Base-by-base conservation (phyloP, 1,139 yeast genomes). In the Yamadazyma trypodendri region DNA sequence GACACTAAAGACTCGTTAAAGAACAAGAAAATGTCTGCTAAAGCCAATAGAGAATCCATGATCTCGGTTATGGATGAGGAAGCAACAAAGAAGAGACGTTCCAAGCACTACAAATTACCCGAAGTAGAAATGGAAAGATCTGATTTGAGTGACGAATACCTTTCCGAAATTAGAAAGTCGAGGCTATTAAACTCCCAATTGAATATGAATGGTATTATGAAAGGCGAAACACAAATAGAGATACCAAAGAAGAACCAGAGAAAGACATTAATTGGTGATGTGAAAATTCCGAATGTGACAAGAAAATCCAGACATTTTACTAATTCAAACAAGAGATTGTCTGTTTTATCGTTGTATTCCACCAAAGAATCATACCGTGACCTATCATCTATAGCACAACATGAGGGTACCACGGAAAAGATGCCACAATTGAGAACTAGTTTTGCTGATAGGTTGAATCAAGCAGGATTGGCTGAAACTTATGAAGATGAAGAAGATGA, bases 331-430 rank as follows among this genome's bases (percentile, higher is more conserved):
- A 83, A 81, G 60, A 72, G 92, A 51, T 65, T 82, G 35, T 81
- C 88, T 15, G 84, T 83, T 9, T 60, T 84, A 37, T 81, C 89
- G 1, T 65, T 82, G 61, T 80, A 81, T 49, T 82, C 89, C 1
- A 79, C 89, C 3, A 80, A 74, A 45, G 79, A 73, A 39, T 80
- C 88, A 0, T 82, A 75, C 49, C 74, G 73, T 31, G 82, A 83
- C 52, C 67, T 83, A 54, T 77, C 75, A 39, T 71, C 79, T 8
- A 72, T 78, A 36, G 58, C 81, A 45, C 61, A 60, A 13, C 65
- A 61, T 36, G 65, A 64, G 16, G 60, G 60, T 6, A 59, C 61
- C 29, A 59, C 55, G 18, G 55, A 55, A 44, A 55, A 43, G 23
- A 43, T 51, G 43, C 66, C 65, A 34, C 51, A 56, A 36, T 52